Evolutionary conservation across 495 filamentous ascomycete species (phyloP).

Genomic region (Penicillium goetzii): DNA sequence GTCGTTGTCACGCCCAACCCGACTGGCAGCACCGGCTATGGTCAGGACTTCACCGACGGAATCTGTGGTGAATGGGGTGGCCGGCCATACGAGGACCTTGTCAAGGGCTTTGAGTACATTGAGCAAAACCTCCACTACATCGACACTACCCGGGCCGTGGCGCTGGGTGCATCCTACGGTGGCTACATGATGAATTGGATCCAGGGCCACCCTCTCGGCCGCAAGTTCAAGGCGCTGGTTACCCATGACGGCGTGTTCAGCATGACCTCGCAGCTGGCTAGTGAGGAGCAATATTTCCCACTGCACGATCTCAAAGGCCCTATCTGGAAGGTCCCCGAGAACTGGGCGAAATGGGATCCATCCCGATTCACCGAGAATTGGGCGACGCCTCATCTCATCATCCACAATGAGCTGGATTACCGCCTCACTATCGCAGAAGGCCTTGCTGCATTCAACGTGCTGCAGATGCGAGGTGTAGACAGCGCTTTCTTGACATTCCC

Average conservation of each 20-base stretch:
- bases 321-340: constrained; percentile 71
- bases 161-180: constrained; percentile 83
- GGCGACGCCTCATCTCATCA: constrained; percentile 85
- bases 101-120: constrained; percentile 77
- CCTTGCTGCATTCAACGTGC: constrained; percentile 82
- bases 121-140: constrained; percentile 72
- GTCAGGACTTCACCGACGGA: constrained; percentile 75
- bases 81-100: constrained; percentile 77
- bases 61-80: constrained; percentile 82
- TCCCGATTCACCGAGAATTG: constrained; percentile 68
- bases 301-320: constrained; percentile 80
- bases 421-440: constrained; percentile 83
- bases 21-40: constrained; percentile 84
- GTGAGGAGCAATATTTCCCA: constrained; percentile 89
- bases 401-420: constrained; percentile 93
- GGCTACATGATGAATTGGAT: constrained; percentile 81
- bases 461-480: constrained; percentile 65
- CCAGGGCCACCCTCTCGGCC: constrained; percentile 56
- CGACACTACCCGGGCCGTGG: constrained; percentile 76
- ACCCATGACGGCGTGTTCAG: constrained; percentile 91
- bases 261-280: constrained; percentile 71
- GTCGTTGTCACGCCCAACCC: constrained; percentile 88
- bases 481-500: constrained; percentile 75
- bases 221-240: constrained; percentile 86
- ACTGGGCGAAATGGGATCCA: constrained; percentile 85